These are phyloP conservation scores for Colletotrichum sp. DNA, from an alignment of 2,329 filamentous ascomycete genomes.

Conservation along the genomic window DNA sequence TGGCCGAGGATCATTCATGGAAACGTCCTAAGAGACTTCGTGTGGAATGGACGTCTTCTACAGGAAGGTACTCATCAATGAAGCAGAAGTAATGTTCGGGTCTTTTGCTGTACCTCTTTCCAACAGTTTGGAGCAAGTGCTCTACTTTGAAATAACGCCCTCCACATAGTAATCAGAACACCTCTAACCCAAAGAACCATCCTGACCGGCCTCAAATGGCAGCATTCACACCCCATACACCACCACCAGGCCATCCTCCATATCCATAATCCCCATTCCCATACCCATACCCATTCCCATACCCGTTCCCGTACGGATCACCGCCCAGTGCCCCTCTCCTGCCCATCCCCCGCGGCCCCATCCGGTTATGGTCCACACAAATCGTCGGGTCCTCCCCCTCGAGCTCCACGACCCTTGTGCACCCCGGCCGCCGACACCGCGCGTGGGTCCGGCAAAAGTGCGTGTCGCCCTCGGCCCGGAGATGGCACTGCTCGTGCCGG, in stretches of 20 bases:
- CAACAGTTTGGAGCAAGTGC: neutral
- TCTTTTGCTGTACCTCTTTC: neutral
- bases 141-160: neutral
- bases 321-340: neutral
- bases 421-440: constrained; percentile 6
- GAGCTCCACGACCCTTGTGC: neutral
- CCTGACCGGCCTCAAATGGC: neutral
- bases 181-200: neutral
- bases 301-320: neutral
- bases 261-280: neutral
- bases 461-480: neutral
- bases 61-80: neutral
- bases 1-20: neutral
- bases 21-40: neutral
- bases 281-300: neutral
- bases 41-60: neutral
- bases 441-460: constrained; percentile 7
- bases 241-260: constrained; percentile 1
- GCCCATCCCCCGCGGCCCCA: neutral
- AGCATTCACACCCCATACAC: constrained; percentile 13
- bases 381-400: neutral
- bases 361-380: constrained; percentile 9
- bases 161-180: neutral
- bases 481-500: neutral
- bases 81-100: neutral